Percentiles rank a stretch among this genome's conserved stretches.
Conservation (phyloP, 768 basidiomycete species). For the Russula sp. region DNA sequence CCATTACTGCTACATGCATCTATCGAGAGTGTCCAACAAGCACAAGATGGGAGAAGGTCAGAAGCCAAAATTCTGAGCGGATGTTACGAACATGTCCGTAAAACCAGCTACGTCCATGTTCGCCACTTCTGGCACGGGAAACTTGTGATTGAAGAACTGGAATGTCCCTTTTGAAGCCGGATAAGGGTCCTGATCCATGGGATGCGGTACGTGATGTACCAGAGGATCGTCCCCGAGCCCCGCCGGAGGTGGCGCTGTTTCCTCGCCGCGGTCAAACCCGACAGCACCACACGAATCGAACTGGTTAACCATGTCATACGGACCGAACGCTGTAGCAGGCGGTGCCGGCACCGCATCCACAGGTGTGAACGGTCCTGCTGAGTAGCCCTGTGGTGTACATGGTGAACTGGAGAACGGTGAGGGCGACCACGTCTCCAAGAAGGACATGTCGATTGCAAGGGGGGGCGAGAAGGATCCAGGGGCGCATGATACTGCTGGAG, state of each 20-base stretch:
- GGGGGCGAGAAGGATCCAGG: background rate
- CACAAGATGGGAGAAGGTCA: conserved; percentile 5
- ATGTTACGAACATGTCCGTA: conserved; percentile 12
- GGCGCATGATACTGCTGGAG: background rate
- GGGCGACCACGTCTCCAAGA: conserved; percentile 15
- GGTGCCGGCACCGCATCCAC: conserved; percentile 14
- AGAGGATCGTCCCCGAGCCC: background rate
- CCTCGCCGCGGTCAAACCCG: background rate
- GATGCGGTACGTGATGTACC: conserved; percentile 6
- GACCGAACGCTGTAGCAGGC: conserved; percentile 5
- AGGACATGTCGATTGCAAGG: conserved; percentile 17
- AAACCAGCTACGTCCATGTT: conserved; percentile 1
- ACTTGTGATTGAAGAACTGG: conserved; percentile 15
- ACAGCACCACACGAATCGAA: conserved; percentile 7
- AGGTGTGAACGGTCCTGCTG: conserved; percentile 14
- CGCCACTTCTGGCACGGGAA: conserved; percentile 1
- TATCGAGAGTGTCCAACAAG: conserved; percentile 8
- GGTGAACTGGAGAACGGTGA: conserved; percentile 19
- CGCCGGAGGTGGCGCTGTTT: background rate
- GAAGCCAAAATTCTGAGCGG: conserved; percentile 9
- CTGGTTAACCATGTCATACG: conserved; percentile 5
- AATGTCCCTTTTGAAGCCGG: conserved; percentile 1
- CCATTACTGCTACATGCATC: conserved; percentile 20
- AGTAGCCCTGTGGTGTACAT: conserved; percentile 14
- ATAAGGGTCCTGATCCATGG: conserved; percentile 1